phyloP scores from a whole-genome alignment of 129 eudicot genomes.

The Flaveria trinervia region DNA sequence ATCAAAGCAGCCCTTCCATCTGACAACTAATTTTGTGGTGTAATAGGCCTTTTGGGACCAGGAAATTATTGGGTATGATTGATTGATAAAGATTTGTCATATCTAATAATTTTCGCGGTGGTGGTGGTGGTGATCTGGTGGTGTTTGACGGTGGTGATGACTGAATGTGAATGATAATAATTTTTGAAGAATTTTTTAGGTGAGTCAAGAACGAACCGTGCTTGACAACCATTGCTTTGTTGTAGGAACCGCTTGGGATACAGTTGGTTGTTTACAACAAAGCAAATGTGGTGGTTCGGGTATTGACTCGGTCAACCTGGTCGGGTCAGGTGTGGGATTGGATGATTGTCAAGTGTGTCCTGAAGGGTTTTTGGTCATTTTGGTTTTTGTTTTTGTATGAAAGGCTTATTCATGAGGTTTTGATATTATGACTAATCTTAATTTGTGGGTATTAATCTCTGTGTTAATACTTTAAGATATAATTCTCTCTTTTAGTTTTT shows the following conservation, averaged over 20 bases:
- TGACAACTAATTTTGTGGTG: conserved; percentile 51
- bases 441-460: conserved; percentile 28
- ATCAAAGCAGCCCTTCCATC: conserved; percentile 84
- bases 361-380: conserved; percentile 34
- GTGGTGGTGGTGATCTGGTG: background rate
- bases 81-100: conserved; percentile 31
- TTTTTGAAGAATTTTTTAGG: conserved; percentile 42
- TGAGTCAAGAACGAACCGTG: conserved; percentile 99
- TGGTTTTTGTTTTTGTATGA: conserved; percentile 31
- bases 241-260: background rate
- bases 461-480: conserved; percentile 7
- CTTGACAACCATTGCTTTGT: conserved; percentile 49
- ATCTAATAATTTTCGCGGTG: conserved; percentile 27
- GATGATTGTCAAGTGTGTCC: conserved; percentile 20
- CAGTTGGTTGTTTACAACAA: conserved; percentile 18
- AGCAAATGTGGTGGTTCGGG: conserved; percentile 99
- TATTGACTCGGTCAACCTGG: conserved; percentile 82
- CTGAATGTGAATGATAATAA: conserved; percentile 30
- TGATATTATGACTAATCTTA: conserved; percentile 31
- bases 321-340: conserved; percentile 24
- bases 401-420: conserved; percentile 43
- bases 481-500: background rate
- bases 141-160: too few relatives aligned
- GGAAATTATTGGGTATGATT: conserved; percentile 29
- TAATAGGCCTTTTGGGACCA: conserved; percentile 12